phyloP scores from a whole-genome alignment of 1,284 basidiomycete genomes.

The Afroboletus lepidellus region DNA sequence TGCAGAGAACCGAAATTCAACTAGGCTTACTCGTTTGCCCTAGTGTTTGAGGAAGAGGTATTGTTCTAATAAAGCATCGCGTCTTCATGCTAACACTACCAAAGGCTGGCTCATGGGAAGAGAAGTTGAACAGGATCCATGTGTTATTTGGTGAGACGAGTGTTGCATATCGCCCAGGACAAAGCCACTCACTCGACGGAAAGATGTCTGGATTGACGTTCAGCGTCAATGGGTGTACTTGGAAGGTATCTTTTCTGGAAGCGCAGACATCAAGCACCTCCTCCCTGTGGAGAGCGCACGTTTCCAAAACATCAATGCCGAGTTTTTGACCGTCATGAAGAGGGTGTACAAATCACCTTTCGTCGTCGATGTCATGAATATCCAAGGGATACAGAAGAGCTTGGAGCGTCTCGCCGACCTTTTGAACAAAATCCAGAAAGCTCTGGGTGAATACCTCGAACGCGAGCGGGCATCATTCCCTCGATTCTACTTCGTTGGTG shows the following conservation, averaged over 20 bases:
- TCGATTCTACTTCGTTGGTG: constrained; percentile 99
- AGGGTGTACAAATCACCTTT: constrained; percentile 99
- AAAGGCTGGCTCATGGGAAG: constrained; percentile 88
- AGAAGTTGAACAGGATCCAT: constrained; percentile 92
- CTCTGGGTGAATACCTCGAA: constrained; percentile 97
- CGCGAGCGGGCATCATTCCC: constrained; percentile 97
- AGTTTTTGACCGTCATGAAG: constrained; percentile 99
- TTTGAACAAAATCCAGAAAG: constrained; percentile 98
- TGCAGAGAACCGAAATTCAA: not conserved
- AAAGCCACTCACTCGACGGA: constrained; percentile 12
- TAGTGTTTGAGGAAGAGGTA: constrained; percentile 92
- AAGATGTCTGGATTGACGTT: constrained; percentile 98
- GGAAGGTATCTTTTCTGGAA: constrained; percentile 99
- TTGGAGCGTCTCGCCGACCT: constrained; percentile 95
- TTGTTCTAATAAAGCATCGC: not conserved
- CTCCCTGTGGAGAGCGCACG: constrained; percentile 95
- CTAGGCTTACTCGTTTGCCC: constrained; percentile 11
- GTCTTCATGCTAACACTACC: constrained; percentile 14
- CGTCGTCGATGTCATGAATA: constrained; percentile 95
- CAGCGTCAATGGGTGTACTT: constrained; percentile 99
- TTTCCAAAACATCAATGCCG: constrained; percentile 98
- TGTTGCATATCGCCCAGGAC: not conserved
- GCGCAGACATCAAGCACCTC: constrained; percentile 97
- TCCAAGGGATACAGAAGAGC: constrained; percentile 94
- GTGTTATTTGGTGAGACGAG: constrained; percentile 83